Evolutionary conservation across 2,329 filamentous ascomycete genomes (phyloP).

Genomic region (Lecanoromycetidae sp.): DNA sequence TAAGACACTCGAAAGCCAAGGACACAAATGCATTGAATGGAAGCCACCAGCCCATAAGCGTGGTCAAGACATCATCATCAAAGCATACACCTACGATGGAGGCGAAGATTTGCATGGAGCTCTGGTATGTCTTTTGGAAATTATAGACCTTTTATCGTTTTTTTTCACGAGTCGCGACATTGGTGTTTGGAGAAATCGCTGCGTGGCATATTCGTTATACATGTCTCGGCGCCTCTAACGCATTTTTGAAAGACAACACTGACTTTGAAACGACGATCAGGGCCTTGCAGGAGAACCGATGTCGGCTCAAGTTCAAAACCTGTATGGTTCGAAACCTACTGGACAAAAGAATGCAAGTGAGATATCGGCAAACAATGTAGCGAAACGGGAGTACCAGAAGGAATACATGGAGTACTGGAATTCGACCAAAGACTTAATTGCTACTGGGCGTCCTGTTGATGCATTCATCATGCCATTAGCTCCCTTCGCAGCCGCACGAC

Average conservation of each 20-base stretch:
- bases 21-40: conserved; percentile 50
- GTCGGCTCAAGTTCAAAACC: conserved; percentile 31
- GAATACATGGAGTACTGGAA: conserved; percentile 55
- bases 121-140: too few species aligned
- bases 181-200: too few species aligned
- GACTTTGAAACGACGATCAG: too few species aligned
- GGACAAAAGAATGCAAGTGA: conserved; percentile 26
- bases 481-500: conserved; percentile 39
- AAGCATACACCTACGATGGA: conserved; percentile 37
- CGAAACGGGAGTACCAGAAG: conserved; percentile 44
- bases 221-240: too few species aligned
- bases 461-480: conserved; percentile 40
- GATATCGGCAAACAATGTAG: conserved; percentile 39
- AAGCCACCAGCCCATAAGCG: conserved; percentile 39
- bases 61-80: conserved; percentile 31
- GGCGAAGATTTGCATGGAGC: conserved; percentile 40
- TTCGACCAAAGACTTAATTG: conserved; percentile 38
- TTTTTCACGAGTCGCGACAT: too few species aligned
- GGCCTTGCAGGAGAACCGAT: conserved; percentile 44
- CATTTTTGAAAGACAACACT: too few species aligned
- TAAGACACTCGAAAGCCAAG: conserved; percentile 37
- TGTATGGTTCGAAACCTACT: conserved; percentile 24
- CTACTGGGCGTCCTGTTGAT: conserved; percentile 43
- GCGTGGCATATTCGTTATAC: too few species aligned
- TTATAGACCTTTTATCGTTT: too few species aligned